A percentile compares a stretch with the other conserved stretches of the same genome.
These are phyloP conservation scores for Wickerhamiella allomyrinae DNA, from an alignment of 805 yeast species.

Conservation along the genomic window DNA sequence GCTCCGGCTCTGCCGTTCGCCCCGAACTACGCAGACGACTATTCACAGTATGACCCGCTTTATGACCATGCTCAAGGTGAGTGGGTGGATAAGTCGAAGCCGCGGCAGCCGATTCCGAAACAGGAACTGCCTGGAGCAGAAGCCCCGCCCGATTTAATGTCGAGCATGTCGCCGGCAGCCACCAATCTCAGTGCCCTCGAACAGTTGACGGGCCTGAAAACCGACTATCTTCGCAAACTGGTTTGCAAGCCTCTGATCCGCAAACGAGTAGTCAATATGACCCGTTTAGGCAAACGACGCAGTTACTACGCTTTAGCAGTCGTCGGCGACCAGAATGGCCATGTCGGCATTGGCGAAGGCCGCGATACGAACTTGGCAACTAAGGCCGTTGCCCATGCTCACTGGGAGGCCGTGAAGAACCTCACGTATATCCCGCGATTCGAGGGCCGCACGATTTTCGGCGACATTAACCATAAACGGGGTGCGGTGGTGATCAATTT, in stretches of 20 bases:
- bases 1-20: conserved; percentile 41
- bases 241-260: conserved; percentile 20
- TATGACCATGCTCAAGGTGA: conserved; percentile 50
- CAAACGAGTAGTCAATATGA: conserved; percentile 79
- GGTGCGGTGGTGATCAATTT: conserved; percentile 76
- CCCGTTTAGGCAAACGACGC: conserved; percentile 37
- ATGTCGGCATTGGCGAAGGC: conserved; percentile 92
- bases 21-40: conserved; percentile 60
- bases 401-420: conserved; percentile 86
- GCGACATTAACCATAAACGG: conserved; percentile 65
- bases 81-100: conserved; percentile 35
- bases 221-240: conserved; percentile 17
- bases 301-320: conserved; percentile 72
- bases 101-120: conserved; percentile 45
- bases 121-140: conserved; percentile 35
- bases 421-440: conserved; percentile 68
- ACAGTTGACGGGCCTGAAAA: conserved; percentile 22
- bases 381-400: conserved; percentile 68
- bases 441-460: conserved; percentile 82
- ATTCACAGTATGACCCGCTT: conserved; percentile 51
- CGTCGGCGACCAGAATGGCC: conserved; percentile 87
- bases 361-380: conserved; percentile 66
- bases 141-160: conserved; percentile 23
- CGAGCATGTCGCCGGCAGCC: conserved; percentile 18
- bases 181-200: conserved; percentile 22